These are phyloP conservation scores for Penicillium roqueforti DNA, from an alignment of 495 filamentous ascomycete genomes.

Conservation along the genomic window DNA sequence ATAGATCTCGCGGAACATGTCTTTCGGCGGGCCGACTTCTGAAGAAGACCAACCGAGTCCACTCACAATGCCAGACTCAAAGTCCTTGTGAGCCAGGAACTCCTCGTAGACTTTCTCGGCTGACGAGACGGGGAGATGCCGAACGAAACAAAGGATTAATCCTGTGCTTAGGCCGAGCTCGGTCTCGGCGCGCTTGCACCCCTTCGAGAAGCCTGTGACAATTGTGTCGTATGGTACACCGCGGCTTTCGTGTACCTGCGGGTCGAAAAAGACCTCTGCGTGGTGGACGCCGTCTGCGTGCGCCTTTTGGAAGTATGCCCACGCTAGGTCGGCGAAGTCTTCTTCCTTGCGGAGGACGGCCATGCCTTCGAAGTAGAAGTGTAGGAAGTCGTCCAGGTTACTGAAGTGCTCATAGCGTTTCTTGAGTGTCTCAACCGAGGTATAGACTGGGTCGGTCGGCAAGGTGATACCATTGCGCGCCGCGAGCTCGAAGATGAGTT, in stretches of 20 bases:
- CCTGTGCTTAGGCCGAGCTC: constrained; percentile 60
- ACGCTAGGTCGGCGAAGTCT: constrained; percentile 74
- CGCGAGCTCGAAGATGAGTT: constrained; percentile 66
- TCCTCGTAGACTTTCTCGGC: constrained; percentile 47
- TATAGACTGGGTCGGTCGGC: constrained; percentile 58
- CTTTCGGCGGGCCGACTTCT: constrained; percentile 60
- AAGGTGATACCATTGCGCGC: constrained; percentile 57
- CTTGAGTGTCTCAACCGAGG: constrained; percentile 53
- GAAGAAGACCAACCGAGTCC: constrained; percentile 66
- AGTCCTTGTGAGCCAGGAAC: constrained; percentile 47
- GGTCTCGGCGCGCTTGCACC: constrained; percentile 55
- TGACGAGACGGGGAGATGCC: constrained; percentile 58
- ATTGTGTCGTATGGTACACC: constrained; percentile 59
- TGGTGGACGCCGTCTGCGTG: constrained; percentile 63
- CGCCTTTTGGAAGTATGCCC: constrained; percentile 64
- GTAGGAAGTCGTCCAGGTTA: constrained; percentile 71
- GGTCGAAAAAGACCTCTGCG: constrained; percentile 78
- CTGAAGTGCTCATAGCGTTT: constrained; percentile 60
- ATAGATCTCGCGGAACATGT: constrained; percentile 59
- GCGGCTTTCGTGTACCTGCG: constrained; percentile 65
- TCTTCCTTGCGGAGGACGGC: constrained; percentile 52
- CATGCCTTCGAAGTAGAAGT: constrained; percentile 77
- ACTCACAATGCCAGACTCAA: constrained; percentile 48
- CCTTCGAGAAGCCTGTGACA: constrained; percentile 54
- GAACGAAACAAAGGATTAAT: constrained; percentile 65